Percentiles rank a stretch among this genome's conserved stretches.
phyloP scores from a whole-genome alignment of 2,329 filamentous ascomycete species.

The Albophoma yamanashiensis region DNA sequence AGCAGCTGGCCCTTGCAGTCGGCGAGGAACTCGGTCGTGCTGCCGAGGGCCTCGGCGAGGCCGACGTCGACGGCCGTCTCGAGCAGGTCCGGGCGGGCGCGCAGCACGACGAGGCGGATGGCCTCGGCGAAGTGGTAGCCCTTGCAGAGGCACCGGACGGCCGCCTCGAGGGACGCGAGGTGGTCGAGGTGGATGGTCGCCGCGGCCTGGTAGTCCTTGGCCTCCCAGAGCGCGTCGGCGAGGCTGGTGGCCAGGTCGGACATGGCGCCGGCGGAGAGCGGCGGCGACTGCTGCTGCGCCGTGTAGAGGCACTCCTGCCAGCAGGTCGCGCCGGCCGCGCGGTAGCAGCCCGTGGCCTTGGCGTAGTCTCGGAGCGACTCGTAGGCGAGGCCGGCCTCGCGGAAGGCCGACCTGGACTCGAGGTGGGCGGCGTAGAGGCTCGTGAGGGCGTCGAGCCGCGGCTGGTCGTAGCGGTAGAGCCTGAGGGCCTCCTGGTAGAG shows the following conservation, averaged over 20 bases:
- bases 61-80: conserved; percentile 61
- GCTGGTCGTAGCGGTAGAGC: conserved; percentile 72
- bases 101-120: conserved; percentile 61
- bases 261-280: conserved; percentile 50
- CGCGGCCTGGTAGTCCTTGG: conserved; percentile 72
- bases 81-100: conserved; percentile 52
- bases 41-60: conserved; percentile 69
- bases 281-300: conserved; percentile 55
- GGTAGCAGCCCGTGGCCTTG: conserved; percentile 73
- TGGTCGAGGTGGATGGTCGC: conserved; percentile 76
- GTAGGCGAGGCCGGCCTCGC: conserved; percentile 82
- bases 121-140: conserved; percentile 83
- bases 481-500: conserved; percentile 70
- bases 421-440: conserved; percentile 71
- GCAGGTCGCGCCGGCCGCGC: conserved; percentile 60
- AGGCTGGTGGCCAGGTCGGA: conserved; percentile 60
- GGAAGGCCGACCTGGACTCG: conserved; percentile 62
- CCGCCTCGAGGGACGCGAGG: conserved; percentile 58
- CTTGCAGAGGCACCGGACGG: conserved; percentile 72
- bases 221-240: conserved; percentile 69
- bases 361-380: conserved; percentile 70
- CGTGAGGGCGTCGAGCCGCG: conserved; percentile 58
- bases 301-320: conserved; percentile 88
- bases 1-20: conserved; percentile 81
- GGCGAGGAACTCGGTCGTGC: conserved; percentile 81